phyloP scores from a whole-genome alignment of 2,329 filamentous ascomycete genomes.

The Pseudopyricularia cyperi region DNA sequence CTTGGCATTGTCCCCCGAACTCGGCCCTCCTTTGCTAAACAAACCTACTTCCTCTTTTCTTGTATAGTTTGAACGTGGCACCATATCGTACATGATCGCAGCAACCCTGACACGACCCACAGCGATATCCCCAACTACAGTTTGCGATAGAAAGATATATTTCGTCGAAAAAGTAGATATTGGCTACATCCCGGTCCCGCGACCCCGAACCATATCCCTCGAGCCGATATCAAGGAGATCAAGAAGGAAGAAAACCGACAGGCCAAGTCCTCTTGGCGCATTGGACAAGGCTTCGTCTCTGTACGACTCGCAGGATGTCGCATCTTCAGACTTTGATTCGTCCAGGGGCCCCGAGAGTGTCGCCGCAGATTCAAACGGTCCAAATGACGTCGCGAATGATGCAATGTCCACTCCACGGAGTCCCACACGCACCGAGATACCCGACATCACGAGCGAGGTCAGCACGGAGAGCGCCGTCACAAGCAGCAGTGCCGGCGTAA shows the following conservation, averaged over 20 bases:
- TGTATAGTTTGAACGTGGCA: slow-evolving; percentile 83
- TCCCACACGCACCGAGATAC: slow-evolving; percentile 37
- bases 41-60: neutral
- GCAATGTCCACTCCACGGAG: slow-evolving; percentile 22
- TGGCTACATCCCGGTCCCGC: slow-evolving; percentile 58
- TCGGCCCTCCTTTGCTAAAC: neutral
- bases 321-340: slow-evolving; percentile 22
- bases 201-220: slow-evolving; percentile 70
- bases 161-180: slow-evolving; percentile 78
- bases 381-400: slow-evolving; percentile 26
- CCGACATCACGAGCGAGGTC: slow-evolving; percentile 41
- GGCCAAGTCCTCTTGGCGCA: slow-evolving; percentile 29
- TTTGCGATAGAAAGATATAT: slow-evolving; percentile 69
- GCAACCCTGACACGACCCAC: slow-evolving; percentile 83
- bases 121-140: slow-evolving; percentile 66
- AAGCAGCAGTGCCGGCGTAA: slow-evolving; percentile 52
- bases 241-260: slow-evolving; percentile 37
- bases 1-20: neutral
- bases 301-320: slow-evolving; percentile 19
- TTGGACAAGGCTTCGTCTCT: slow-evolving; percentile 17
- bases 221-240: slow-evolving; percentile 69
- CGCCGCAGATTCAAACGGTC: slow-evolving; percentile 23
- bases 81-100: slow-evolving; percentile 81
- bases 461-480: slow-evolving; percentile 53
- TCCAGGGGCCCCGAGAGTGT: slow-evolving; percentile 21